Evolutionary conservation across 805 yeast genomes (phyloP).

Genomic region (Candida argentea): DNA sequence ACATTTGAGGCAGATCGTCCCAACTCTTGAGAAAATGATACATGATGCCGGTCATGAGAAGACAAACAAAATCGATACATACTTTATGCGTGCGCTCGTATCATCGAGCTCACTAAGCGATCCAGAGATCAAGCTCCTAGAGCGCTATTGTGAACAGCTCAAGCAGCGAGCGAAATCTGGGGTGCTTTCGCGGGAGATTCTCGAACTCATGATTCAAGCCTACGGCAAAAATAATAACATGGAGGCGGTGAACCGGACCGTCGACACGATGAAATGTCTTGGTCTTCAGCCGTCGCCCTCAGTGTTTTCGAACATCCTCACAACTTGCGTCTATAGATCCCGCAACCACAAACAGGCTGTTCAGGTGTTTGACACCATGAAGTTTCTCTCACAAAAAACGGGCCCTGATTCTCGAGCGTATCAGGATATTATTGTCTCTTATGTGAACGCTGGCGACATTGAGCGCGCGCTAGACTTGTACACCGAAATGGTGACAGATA

Average conservation of each 20-base stretch:
- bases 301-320: slow-evolving; percentile 48
- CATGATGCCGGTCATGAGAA: slow-evolving; percentile 19
- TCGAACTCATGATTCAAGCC: slow-evolving; percentile 34
- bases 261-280: slow-evolving; percentile 25
- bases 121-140: slow-evolving; percentile 18
- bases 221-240: slow-evolving; percentile 33
- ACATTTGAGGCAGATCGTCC: slow-evolving; percentile 23
- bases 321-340: slow-evolving; percentile 45
- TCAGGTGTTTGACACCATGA: slow-evolving; percentile 75
- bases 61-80: slow-evolving; percentile 25
- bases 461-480: slow-evolving; percentile 71
- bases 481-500: slow-evolving; percentile 46
- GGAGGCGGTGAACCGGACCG: slow-evolving; percentile 24
- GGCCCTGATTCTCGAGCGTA: slow-evolving; percentile 64
- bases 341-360: slow-evolving; percentile 51
- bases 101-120: slow-evolving; percentile 11
- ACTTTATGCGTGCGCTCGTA: slow-evolving; percentile 27
- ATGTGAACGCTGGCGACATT: slow-evolving; percentile 50
- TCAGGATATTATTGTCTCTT: slow-evolving; percentile 58
- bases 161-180: slow-evolving; percentile 9
- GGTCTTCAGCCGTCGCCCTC: slow-evolving; percentile 33
- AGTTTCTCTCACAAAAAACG: slow-evolving; percentile 56
- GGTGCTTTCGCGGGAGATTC: slow-evolving; percentile 28
- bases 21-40: slow-evolving; percentile 27
- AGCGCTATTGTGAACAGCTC: slow-evolving; percentile 19